Percentiles rank a stretch among this genome's conserved stretches.
phyloP scores from a whole-genome alignment of 805 yeast species.

The Kodamaea sagamina region DNA sequence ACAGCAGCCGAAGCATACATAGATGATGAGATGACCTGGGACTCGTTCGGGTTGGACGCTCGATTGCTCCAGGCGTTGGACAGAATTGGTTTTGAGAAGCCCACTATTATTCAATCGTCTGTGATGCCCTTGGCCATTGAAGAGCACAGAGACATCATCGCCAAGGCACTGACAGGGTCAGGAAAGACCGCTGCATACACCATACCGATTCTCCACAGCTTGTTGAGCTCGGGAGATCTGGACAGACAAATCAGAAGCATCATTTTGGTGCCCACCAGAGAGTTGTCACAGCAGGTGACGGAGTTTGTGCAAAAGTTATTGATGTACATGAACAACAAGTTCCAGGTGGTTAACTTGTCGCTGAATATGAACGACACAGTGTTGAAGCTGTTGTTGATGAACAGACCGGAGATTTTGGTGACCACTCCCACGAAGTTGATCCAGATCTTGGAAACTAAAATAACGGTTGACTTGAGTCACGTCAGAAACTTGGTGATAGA shows the following conservation, averaged over 20 bases:
- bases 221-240: constrained; percentile 47
- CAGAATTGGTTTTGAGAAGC: constrained; percentile 75
- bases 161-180: constrained; percentile 93
- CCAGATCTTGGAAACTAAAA: constrained; percentile 45
- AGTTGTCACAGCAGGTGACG: constrained; percentile 82
- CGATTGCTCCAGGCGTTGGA: constrained; percentile 82
- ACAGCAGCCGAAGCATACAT: constrained; percentile 59
- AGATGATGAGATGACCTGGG: constrained; percentile 72
- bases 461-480: constrained; percentile 49
- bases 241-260: constrained; percentile 52
- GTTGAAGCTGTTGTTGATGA: constrained; percentile 64
- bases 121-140: constrained; percentile 91
- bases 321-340: constrained; percentile 66
- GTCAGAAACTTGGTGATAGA: constrained; percentile 81
- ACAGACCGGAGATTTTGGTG: constrained; percentile 76
- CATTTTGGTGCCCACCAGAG: constrained; percentile 90
- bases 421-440: constrained; percentile 85
- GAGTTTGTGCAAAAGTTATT: constrained; percentile 69
- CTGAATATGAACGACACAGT: constrained; percentile 71
- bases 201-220: constrained; percentile 80
- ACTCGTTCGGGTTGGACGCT: constrained; percentile 76
- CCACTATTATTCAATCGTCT: constrained; percentile 87
- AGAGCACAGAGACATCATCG: constrained; percentile 88
- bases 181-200: constrained; percentile 93
- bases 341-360: constrained; percentile 66